Evolutionary conservation across 2,329 filamentous ascomycete species (phyloP).

Genomic region (Macrophomina tecta): DNA sequence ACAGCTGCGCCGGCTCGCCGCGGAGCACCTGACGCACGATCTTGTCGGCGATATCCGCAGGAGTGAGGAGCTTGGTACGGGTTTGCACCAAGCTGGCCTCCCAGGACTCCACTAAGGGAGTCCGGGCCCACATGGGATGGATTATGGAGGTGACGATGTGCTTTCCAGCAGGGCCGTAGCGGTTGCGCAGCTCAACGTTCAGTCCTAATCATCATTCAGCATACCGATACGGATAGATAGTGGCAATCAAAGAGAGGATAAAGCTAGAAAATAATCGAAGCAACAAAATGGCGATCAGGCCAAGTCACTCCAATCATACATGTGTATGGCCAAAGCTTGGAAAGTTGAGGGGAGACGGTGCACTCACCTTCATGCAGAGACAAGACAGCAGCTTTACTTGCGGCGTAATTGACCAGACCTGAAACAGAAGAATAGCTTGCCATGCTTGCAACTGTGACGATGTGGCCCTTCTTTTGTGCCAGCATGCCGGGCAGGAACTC

Average conservation of each 20-base stretch:
- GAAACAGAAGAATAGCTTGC: conserved; percentile 37
- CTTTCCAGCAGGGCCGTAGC: conserved; percentile 34
- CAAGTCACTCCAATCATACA: too few species aligned
- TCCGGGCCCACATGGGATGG: conserved; percentile 39
- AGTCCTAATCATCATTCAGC: conserved; percentile 31
- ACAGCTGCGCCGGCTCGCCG: conserved; percentile 35
- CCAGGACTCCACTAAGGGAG: conserved; percentile 35
- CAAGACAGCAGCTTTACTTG: conserved; percentile 38
- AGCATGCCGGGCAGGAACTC: conserved; percentile 42
- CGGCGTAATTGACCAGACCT: conserved; percentile 39
- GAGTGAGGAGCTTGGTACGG: conserved; percentile 33
- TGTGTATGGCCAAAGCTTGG: too few species aligned
- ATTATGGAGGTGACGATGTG: conserved; percentile 40
- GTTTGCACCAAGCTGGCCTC: conserved; percentile 31
- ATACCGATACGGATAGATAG: too few species aligned
- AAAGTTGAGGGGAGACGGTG: too few species aligned
- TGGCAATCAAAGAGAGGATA: too few species aligned
- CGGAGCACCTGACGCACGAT: conserved; percentile 38
- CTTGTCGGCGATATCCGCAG: conserved; percentile 34
- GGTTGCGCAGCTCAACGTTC: conserved; percentile 36
- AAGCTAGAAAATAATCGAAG: background rate
- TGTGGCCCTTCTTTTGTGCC: conserved; percentile 38
- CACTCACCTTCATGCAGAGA: conserved; percentile 37
- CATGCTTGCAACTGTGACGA: conserved; percentile 40
- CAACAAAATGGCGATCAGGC: too few species aligned